Percentiles rank a stretch among this genome's conserved stretches.
phyloP scores from a whole-genome alignment of 495 filamentous ascomycete genomes.

The Talaromyces wortmannii region DNA sequence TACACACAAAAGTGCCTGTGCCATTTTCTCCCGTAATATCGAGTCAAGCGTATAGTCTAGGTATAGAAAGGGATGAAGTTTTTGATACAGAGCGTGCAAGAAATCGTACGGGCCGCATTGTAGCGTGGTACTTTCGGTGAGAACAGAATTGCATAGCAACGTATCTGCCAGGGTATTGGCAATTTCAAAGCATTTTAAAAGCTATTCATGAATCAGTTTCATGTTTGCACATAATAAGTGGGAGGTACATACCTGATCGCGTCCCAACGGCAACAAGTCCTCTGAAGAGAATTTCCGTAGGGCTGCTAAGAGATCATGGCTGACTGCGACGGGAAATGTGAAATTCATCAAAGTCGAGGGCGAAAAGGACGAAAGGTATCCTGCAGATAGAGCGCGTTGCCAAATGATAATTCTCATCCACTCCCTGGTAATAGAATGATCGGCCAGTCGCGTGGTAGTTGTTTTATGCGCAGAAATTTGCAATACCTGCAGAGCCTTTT shows the following conservation, averaged over 20 bases:
- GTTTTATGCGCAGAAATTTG: background rate
- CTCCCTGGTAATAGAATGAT: constrained; percentile 30
- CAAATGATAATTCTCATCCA: constrained; percentile 76
- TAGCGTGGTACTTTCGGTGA: background rate
- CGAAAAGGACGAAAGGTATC: constrained; percentile 45
- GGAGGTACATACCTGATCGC: constrained; percentile 20
- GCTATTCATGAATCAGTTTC: constrained; percentile 6
- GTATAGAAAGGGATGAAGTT: constrained; percentile 21
- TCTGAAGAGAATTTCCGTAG: constrained; percentile 15
- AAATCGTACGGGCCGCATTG: constrained; percentile 20
- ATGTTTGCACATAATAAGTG: no score
- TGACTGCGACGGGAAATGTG: constrained; percentile 61
- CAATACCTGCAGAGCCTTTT: background rate
- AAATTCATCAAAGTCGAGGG: constrained; percentile 58
- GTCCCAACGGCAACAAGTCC: constrained; percentile 23
- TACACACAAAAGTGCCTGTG: constrained; percentile 18
- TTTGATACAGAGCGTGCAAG: constrained; percentile 24
- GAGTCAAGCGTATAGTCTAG: constrained; percentile 18
- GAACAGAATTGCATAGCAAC: constrained; percentile 12
- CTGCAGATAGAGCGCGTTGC: constrained; percentile 54
- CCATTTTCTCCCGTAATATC: constrained; percentile 22
- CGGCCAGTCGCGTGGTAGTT: constrained; percentile 15
- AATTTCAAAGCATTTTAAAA: constrained; percentile 27
- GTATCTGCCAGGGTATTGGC: constrained; percentile 27
- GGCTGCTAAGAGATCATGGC: constrained; percentile 55